Percentiles rank a stretch among this genome's conserved stretches.
Conservation (phyloP, 352 stramenopile genomes). For the Phytophthora colocasiae region DNA sequence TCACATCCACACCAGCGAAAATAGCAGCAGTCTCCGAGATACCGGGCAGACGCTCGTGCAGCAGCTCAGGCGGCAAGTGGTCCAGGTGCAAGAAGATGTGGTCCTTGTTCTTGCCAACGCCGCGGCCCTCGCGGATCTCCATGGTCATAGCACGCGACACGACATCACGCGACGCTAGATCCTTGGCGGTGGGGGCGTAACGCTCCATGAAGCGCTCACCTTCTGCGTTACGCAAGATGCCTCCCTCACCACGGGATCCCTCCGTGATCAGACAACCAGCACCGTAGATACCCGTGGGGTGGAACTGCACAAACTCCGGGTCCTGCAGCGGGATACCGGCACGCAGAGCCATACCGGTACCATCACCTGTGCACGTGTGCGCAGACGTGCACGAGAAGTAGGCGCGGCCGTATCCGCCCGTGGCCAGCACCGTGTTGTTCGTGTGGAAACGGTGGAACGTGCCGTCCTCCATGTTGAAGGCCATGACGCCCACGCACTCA, state of each 20-base stretch:
- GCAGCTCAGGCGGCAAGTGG: constrained; percentile 94
- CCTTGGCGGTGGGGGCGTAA: constrained; percentile 96
- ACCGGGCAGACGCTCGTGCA: constrained; percentile 94
- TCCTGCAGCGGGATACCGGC: constrained; percentile 95
- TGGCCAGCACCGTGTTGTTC: constrained; percentile 94
- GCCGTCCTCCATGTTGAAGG: constrained; percentile 98
- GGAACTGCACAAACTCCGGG: constrained; percentile 98
- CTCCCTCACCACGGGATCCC: constrained; percentile 95
- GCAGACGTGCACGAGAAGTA: constrained; percentile 98
- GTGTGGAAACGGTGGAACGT: constrained; percentile 96
- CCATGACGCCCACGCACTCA: constrained; percentile 94
- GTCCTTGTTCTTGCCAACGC: constrained; percentile 92
- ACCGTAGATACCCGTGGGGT: constrained; percentile 98
- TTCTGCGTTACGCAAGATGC: constrained; percentile 95
- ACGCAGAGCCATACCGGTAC: constrained; percentile 96
- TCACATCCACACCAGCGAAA: constrained; percentile 98
- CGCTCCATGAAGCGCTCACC: constrained; percentile 97
- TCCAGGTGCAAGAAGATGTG: constrained; percentile 98
- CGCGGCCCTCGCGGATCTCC: constrained; percentile 96
- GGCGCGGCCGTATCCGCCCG: constrained; percentile 94
- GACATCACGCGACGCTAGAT: constrained; percentile 96
- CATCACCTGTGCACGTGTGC: constrained; percentile 97
- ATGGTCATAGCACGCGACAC: constrained; percentile 97
- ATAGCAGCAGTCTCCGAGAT: constrained; percentile 97
- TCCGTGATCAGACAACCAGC: constrained; percentile 98